Evolutionary conservation across 164 flowering plant species (phyloP).

Genomic region (Nelumbo lutea): DNA sequence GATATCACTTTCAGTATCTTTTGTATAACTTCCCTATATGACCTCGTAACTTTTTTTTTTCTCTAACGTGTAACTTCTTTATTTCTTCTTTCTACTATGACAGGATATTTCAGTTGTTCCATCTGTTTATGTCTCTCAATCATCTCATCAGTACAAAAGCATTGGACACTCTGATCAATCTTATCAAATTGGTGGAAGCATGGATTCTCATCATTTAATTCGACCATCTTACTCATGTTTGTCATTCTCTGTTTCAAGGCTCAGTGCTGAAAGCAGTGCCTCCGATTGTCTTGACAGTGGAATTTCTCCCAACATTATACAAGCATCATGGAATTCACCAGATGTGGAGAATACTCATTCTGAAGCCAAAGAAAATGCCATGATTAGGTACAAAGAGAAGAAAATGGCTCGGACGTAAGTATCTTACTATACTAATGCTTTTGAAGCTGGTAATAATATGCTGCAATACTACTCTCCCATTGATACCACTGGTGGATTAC

Average conservation of each 20-base stretch:
- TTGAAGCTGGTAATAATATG: not conserved
- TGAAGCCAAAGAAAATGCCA: slow-evolving; percentile 32
- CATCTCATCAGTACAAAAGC: slow-evolving; percentile 13
- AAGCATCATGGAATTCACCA: slow-evolving; percentile 16
- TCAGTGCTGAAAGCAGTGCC: slow-evolving; percentile 35
- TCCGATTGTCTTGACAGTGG: slow-evolving; percentile 34
- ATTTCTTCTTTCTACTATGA: not conserved
- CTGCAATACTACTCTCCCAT: not conserved
- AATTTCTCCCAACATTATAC: slow-evolving; percentile 21
- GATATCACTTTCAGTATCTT: no score
- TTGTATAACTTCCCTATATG: no score
- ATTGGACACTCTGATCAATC: slow-evolving; percentile 17
- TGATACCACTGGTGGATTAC: not conserved
- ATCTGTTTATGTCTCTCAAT: slow-evolving; percentile 9
- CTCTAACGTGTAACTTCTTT: not conserved
- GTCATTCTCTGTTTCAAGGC: slow-evolving; percentile 37
- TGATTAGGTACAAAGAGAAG: slow-evolving; percentile 41
- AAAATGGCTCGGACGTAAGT: slow-evolving; percentile 45
- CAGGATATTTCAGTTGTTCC: slow-evolving; percentile 37
- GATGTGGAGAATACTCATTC: slow-evolving; percentile 20
- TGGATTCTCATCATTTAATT: slow-evolving; percentile 15
- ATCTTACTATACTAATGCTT: not conserved
- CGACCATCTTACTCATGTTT: slow-evolving; percentile 26
- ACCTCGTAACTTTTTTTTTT: no score
- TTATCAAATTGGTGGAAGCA: slow-evolving; percentile 13